Percentiles rank a stretch among this genome's conserved stretches.
These are phyloP conservation scores for Flaveria ramosissima DNA, from an alignment of 129 eudicot species.

Conservation along the genomic window DNA sequence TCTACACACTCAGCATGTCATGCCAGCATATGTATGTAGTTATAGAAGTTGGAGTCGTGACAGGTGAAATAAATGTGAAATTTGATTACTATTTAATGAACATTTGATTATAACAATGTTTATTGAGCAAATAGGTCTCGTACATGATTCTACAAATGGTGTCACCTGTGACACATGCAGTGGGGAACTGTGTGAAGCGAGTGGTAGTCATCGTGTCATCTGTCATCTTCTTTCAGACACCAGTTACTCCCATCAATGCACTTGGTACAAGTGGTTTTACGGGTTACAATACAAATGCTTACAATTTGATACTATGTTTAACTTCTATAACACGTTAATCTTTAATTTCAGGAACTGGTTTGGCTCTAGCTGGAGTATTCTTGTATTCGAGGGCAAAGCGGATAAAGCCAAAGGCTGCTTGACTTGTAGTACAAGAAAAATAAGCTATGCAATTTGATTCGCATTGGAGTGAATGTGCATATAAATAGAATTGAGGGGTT, in stretches of 20 bases:
- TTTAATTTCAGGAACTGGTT: slow-evolving; percentile 66
- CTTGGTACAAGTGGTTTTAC: slow-evolving; percentile 48
- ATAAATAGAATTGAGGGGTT: neutral
- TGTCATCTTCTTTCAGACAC: slow-evolving; percentile 85
- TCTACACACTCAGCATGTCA: neutral
- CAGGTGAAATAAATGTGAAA: neutral
- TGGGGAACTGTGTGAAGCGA: slow-evolving; percentile 90
- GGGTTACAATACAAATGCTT: neutral
- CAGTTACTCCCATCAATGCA: slow-evolving; percentile 79
- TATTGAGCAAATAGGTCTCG: slow-evolving; percentile 58
- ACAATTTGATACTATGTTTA: neutral
- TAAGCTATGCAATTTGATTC: neutral
- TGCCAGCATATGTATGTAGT: neutral
- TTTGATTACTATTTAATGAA: neutral
- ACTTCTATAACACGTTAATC: neutral
- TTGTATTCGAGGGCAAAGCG: slow-evolving; percentile 74
- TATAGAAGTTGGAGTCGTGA: no score
- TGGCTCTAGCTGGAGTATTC: slow-evolving; percentile 95
- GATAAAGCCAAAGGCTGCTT: slow-evolving; percentile 56
- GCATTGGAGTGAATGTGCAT: slow-evolving; percentile 14
- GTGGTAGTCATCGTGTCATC: slow-evolving; percentile 89
- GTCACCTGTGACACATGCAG: slow-evolving; percentile 90
- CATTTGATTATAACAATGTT: neutral
- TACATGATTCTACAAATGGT: slow-evolving; percentile 80
- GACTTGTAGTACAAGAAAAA: slow-evolving; percentile 27